Evolutionary conservation across 805 yeast genomes (phyloP).

Genomic region (Candida nitratophila): DNA sequence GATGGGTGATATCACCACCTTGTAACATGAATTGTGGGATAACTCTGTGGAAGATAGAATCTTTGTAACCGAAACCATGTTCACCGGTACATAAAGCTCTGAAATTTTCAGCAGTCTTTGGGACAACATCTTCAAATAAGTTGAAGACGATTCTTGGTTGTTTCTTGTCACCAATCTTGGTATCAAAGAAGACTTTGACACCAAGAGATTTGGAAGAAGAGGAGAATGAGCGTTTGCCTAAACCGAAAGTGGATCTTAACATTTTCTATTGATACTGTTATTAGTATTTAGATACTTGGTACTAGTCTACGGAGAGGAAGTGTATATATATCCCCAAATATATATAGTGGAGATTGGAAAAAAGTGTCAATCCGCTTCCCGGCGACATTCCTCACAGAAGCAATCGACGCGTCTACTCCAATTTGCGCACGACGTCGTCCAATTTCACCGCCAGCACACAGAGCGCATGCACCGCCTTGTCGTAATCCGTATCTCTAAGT

Average conservation of each 20-base stretch:
- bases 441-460: constrained; percentile 32
- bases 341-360: no score
- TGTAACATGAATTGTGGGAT: constrained; percentile 95
- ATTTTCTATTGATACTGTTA: background rate
- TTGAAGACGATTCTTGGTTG: constrained; percentile 65
- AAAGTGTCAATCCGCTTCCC: no score
- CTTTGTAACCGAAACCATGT: constrained; percentile 85
- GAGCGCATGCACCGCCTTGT: constrained; percentile 36
- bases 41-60: constrained; percentile 90
- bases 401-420: constrained; percentile 1
- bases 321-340: background rate
- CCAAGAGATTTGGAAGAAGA: constrained; percentile 37
- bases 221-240: constrained; percentile 44
- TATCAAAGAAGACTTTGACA: constrained; percentile 50
- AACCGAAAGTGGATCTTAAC: constrained; percentile 6
- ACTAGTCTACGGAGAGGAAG: no score
- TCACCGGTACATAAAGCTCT: constrained; percentile 86
- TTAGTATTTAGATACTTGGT: no score
- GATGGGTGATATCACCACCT: constrained; percentile 82
- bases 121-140: constrained; percentile 84
- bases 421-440: constrained; percentile 14
- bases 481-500: constrained; percentile 37
- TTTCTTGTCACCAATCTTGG: constrained; percentile 47
- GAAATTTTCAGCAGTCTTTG: constrained; percentile 95
- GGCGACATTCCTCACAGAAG: no score